Base-by-base conservation (phyloP, 352 stramenopile species). In the Pythium diclinum region DNA sequence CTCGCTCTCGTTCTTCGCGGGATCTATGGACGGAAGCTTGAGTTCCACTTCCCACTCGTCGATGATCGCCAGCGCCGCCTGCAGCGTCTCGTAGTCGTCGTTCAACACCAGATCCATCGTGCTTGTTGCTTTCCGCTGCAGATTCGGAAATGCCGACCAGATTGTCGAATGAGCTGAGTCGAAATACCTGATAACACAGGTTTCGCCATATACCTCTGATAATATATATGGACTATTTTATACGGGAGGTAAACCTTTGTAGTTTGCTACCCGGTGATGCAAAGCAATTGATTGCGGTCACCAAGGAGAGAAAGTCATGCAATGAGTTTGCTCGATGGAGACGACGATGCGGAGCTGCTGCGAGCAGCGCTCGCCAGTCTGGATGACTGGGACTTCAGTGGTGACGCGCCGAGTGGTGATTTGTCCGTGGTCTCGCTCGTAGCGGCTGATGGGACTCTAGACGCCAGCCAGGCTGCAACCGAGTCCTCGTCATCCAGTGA, bases 41-140 rank as follows among this genome's bases (percentile, higher is more conserved):
- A 64, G 6, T 9, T 65, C 48, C 14, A 47, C 6, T 5, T 65
- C 59, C 49, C 59, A 67, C 42, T 56, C 61, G 52, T 61, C 51
- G 40, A 67, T 61, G 10, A 67, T 34, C 38, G 51, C 52, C 11
- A 67, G 44, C 52, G 61, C 61, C 10, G 59, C 59, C 38, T 53
- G 49, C 23, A 65, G 59, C 28, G 48, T 65, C 49, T 21, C 59
- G 51, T 54, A 9, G 21, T 57, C 58, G 58, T 56, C 47, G 44
- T 21, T 38, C 30, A 63, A 49, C 3, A 38, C 19, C n/a, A 56
- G 7, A 19, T n/a, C 30, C 28, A 49, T 63, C 2, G 17, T 34
- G 56, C 7, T 56, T 6, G 9, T 46, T 5, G 17, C n/a, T 25
- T 3, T 40, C 8, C 6, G 13, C 46, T 30, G 47, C 16, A 38